Percentiles rank a stretch among this genome's conserved stretches.
phyloP scores from a whole-genome alignment of 164 flowering plant species.

The Berberis vulgaris region DNA sequence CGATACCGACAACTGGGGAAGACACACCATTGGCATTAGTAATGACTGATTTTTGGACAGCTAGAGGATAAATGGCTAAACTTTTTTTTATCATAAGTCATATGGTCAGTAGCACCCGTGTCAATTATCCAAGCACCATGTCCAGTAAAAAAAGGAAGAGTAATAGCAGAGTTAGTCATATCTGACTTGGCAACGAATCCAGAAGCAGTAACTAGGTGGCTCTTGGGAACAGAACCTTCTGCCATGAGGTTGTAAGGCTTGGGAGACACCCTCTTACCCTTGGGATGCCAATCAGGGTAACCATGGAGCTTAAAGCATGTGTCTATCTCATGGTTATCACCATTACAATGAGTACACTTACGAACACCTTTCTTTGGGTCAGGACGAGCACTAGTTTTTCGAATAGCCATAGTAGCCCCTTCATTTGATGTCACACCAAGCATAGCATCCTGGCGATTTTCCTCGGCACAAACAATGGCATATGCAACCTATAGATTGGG shows the following conservation, averaged over 20 bases:
- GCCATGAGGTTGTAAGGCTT: no score
- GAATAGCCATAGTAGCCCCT: background rate
- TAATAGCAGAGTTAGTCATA: background rate
- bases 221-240: background rate
- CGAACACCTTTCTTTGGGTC: background rate
- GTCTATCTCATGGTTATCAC: background rate
- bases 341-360: constrained; percentile 3
- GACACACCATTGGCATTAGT: background rate
- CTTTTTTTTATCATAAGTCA: background rate
- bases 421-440: constrained; percentile 2
- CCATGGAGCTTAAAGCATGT: background rate
- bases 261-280: background rate
- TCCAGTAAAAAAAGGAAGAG: background rate
- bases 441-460: background rate
- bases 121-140: constrained; percentile 6
- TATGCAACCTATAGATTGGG: background rate
- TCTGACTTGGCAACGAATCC: constrained; percentile 5
- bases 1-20: background rate
- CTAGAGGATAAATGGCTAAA: background rate
- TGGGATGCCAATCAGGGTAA: constrained; percentile 1
- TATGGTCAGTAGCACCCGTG: constrained; percentile 1
- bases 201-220: background rate
- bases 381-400: background rate
- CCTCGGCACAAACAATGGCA: constrained; percentile 1
- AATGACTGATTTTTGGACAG: background rate